Evolutionary conservation across 2,329 filamentous ascomycete genomes (phyloP), one percentile per base, ranked within the genome.

Genomic region (Fusarium nurragi): DNA sequence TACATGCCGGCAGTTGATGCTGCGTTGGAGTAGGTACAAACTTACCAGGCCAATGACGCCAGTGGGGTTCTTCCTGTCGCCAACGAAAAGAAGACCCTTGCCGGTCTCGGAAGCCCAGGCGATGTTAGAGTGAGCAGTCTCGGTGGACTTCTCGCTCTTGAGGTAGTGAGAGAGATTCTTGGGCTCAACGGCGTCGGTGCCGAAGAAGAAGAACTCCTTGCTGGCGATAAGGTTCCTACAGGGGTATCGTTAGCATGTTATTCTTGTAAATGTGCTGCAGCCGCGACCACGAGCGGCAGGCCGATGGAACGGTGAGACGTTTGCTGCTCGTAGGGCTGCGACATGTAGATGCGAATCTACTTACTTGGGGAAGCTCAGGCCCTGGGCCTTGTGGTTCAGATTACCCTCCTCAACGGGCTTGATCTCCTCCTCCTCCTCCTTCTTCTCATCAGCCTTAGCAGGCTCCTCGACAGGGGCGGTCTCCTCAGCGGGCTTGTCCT

Each of bases 181-280:
- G 71, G 87, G 80, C 74, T 93, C 87, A 60, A 96, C 79, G 46
- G 91, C 81, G 54, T 93, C 91, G 46, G 86, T 83, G 71, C 88
- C 87, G 80, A 94, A 92, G 86, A 90, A 94, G 83, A 98, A 97
- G 83, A 92, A 92, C 78, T 93, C 93, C 88, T 97, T 97, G 78
- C 89, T 88, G 82, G 93, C 94, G 73, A 92, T 88, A 75, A 98
- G 86, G 78, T 93, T 91, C 87, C 92, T 96, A 9, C 1, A 21
- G 19, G 30, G 26, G 25, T 23, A 21, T 8, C 32, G 70, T 76
- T 67, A 77, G 73, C 52, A 67, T 5, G 6, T 3, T 22, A 8
- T 6, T 47, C 26, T 12, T 18, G 14, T 21, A 4, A 4, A 22
- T 26, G 14, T 3, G 23, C 16, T 30, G 30, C 30, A n/a, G 26